Evolutionary conservation across 805 yeast genomes (phyloP).

Genomic region (Yamadazyma phyllophila): DNA sequence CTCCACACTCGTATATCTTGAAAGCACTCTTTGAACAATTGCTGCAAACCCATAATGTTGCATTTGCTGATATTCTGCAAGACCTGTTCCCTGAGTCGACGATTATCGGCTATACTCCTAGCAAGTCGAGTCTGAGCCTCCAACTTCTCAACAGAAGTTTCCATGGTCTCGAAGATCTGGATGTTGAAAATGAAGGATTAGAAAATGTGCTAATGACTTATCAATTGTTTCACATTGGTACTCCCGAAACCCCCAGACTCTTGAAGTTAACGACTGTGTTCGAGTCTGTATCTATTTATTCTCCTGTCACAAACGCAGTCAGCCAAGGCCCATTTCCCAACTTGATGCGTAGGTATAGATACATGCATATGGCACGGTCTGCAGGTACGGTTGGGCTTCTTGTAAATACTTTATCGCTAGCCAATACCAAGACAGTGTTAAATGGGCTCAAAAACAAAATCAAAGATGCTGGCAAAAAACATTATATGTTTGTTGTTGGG

Average conservation of each 20-base stretch:
- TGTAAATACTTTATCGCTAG: constrained; percentile 83
- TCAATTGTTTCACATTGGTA: constrained; percentile 64
- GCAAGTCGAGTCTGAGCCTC: not conserved
- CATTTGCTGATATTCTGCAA: constrained; percentile 32
- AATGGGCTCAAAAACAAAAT: constrained; percentile 60
- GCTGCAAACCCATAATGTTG: constrained; percentile 27
- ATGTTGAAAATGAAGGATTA: constrained; percentile 24
- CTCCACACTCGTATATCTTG: constrained; percentile 57
- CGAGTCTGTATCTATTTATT: constrained; percentile 47
- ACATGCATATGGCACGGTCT: constrained; percentile 83
- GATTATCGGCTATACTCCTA: constrained; percentile 43
- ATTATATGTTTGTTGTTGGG: constrained; percentile 93
- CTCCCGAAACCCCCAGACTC: constrained; percentile 76
- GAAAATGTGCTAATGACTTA: constrained; percentile 39
- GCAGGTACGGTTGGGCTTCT: constrained; percentile 91
- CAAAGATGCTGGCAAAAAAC: constrained; percentile 79
- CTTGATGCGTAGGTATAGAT: constrained; percentile 77
- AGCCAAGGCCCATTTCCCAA: constrained; percentile 70
- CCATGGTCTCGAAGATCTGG: constrained; percentile 4
- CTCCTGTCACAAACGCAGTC: constrained; percentile 35
- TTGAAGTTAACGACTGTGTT: constrained; percentile 75
- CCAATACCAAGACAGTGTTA: constrained; percentile 68
- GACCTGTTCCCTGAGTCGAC: constrained; percentile 28
- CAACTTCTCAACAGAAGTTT: constrained; percentile 17
- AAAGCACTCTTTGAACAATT: constrained; percentile 34